phyloP scores from a whole-genome alignment of 306 rosid genomes.

The Lathyrus oleraceus region DNA sequence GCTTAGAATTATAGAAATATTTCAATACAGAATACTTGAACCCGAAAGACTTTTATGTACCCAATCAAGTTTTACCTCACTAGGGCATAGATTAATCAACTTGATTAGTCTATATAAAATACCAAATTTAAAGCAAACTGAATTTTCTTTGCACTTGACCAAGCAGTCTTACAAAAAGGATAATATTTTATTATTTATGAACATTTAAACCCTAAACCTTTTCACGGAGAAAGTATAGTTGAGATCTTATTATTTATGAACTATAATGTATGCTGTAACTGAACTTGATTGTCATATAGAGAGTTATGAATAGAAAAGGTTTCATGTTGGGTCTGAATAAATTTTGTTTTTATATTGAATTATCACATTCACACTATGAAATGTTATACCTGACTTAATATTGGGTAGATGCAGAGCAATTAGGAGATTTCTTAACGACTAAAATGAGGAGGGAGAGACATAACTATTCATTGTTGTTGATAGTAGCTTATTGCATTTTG shows the following conservation, averaged over 20 bases:
- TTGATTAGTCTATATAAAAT: not conserved
- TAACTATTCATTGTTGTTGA: conserved; percentile 16
- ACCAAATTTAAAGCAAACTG: not conserved
- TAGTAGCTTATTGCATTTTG: conserved; percentile 9
- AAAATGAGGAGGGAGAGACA: conserved; percentile 14
- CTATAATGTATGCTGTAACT: not conserved
- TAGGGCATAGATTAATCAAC: not conserved
- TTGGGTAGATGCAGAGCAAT: conserved; percentile 13
- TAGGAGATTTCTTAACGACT: conserved; percentile 16
- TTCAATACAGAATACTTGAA: not conserved
- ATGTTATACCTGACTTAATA: conserved; percentile 27
- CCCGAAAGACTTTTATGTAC: not conserved
- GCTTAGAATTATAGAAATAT: not conserved
- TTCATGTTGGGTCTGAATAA: conserved; percentile 20
- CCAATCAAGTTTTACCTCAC: not conserved
- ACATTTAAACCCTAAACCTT: conserved; percentile 1
- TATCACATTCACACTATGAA: conserved; percentile 1
- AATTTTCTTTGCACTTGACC: conserved; percentile 9
- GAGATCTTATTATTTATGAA: conserved; percentile 13
- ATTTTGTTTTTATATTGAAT: conserved; percentile 4
- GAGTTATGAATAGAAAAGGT: conserved; percentile 8
- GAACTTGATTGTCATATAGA: conserved; percentile 11
- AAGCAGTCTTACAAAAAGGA: not conserved
- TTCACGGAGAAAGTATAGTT: not conserved
- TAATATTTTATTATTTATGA: not conserved